A percentile compares a stretch with the other conserved stretches of the same genome.
Evolutionary conservation across 371 early-diverging fungal species (phyloP).

Genomic region (Mucor lusitanicus): DNA sequence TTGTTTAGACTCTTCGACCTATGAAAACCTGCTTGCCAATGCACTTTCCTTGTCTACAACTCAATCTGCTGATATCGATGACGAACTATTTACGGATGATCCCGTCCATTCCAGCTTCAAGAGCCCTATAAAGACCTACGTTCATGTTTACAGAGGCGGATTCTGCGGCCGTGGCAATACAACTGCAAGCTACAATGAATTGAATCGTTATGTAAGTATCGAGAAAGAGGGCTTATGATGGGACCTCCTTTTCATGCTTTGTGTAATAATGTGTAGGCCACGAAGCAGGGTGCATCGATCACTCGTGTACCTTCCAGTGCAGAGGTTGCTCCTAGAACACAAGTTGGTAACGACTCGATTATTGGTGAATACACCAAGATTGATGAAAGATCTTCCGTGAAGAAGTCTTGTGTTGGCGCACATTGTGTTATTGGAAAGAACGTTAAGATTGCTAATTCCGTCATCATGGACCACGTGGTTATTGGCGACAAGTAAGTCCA

Average conservation of each 20-base stretch:
- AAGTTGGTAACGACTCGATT: constrained; percentile 90
- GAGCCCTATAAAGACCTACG: constrained; percentile 49
- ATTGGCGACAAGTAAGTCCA: constrained; percentile 79
- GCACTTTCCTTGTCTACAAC: constrained; percentile 54
- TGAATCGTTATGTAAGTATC: constrained; percentile 77
- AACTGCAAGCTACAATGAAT: constrained; percentile 79
- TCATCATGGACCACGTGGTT: constrained; percentile 93
- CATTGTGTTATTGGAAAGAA: constrained; percentile 93
- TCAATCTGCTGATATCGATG: constrained; percentile 34
- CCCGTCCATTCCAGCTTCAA: constrained; percentile 39
- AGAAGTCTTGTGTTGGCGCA: constrained; percentile 89
- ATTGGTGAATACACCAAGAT: constrained; percentile 89
- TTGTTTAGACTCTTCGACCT: constrained; percentile 33
- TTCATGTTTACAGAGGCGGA: constrained; percentile 51
- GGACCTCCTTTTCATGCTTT: not conserved
- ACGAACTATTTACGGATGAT: constrained; percentile 23
- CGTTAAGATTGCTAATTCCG: constrained; percentile 91
- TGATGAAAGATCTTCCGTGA: constrained; percentile 88
- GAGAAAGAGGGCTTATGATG: constrained; percentile 1
- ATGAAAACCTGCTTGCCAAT: constrained; percentile 37
- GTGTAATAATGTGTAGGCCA: constrained; percentile 35
- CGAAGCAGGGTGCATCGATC: constrained; percentile 57
- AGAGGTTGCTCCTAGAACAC: constrained; percentile 66
- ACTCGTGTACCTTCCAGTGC: constrained; percentile 65
- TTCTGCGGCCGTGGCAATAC: constrained; percentile 82